Evolutionary conservation across 257 asterid genomes (phyloP), one percentile per base, ranked within the genome.

Genomic region (Capsicum rhomboideum): DNA sequence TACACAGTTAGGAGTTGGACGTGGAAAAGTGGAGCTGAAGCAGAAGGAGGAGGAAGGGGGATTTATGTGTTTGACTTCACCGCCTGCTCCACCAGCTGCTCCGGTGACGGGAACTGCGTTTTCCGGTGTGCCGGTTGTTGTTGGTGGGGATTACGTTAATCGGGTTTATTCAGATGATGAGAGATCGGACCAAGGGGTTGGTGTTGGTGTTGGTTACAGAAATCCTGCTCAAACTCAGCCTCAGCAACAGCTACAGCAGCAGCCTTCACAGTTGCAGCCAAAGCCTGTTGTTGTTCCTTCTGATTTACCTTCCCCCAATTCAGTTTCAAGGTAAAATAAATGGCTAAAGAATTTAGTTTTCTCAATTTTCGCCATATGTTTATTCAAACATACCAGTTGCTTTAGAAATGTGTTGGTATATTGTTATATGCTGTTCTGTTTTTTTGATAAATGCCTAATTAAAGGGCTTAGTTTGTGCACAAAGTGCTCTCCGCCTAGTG

Each of bases 241-340:
- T 42, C 95, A 87, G 13, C 95, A 85, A 44, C 82, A 86, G 11
- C 93, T 80, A 9, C 92, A 83, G 9, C 92, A 83, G 9, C 94
- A 84, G 79, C 96, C 88, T 84, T 63, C 88, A 67, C 79, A 92
- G n/a, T 82, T 90, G 83, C 97, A 93, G 86, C 93, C 86, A 72
- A 93, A 88, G 85, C 92, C 87, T 82, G 74, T 87, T 82, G 74
- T 87, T 56, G 91, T 84, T 49, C 88, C 83, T 23, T 71, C 87
- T 85, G 98, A 96, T 79, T 86, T 91, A 86, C 91, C 92, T 79
- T 94, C 99, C 50, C 98, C 98, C 82, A 97, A 92, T 89, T 94
- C 98, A 59, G 94, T 90, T 83, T 93, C 98, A 49, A 96, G 99
- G 99, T 94, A 91, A 63, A 53, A 54, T 10, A 82, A 8, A 74